Evolutionary conservation across 179 eudicot species (phyloP).

Genomic region (Beta corolliflora): DNA sequence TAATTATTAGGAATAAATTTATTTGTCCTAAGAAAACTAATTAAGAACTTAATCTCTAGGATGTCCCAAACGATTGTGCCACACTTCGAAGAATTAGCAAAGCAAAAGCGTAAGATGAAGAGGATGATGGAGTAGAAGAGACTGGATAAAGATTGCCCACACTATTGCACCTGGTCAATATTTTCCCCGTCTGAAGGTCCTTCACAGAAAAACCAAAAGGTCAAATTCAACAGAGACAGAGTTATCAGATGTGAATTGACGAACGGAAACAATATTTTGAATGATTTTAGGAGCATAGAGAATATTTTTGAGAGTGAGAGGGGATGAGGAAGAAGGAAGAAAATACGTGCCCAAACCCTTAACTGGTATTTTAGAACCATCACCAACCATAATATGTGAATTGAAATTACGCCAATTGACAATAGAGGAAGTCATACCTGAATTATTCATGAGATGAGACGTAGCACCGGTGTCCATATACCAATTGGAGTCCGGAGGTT

Average conservation of each 20-base stretch:
- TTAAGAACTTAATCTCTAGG: neutral
- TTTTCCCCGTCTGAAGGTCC: neutral
- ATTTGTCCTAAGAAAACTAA: neutral
- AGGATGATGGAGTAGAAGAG: neutral
- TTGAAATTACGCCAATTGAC: no score
- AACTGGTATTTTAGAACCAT: no score
- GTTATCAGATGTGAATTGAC: neutral
- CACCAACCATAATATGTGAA: no score
- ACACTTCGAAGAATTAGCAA: neutral
- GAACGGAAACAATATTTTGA: no score
- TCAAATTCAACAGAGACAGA: neutral
- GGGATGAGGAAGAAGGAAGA: no score
- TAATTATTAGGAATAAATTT: neutral
- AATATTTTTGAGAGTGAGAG: no score
- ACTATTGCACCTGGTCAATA: neutral
- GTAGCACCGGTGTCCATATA: no score
- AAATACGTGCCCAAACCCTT: no score
- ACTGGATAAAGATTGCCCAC: neutral
- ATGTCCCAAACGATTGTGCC: neutral
- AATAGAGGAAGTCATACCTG: no score
- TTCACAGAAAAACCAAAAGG: neutral
- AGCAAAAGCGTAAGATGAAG: neutral
- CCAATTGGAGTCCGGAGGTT: no score
- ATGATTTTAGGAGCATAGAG: no score
- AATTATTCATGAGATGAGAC: no score